phyloP scores from a whole-genome alignment of 2,329 filamentous ascomycete species.

The Mycosphaerelloides madeirae region DNA sequence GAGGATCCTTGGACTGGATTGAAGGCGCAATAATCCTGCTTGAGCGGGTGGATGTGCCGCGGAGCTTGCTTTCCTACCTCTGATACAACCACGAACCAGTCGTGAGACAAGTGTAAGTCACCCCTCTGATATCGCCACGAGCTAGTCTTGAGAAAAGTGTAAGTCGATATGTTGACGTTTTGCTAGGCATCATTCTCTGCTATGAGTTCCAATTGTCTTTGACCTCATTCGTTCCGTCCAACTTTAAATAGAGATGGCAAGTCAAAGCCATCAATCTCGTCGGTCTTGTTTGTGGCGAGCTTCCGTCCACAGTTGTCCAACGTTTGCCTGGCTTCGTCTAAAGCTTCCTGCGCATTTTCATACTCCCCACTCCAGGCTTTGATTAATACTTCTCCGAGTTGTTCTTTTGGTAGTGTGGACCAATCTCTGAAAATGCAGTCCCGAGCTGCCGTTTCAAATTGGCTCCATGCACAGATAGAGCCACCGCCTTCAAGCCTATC shows the following conservation, averaged over 20 bases:
- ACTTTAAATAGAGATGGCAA: neutral
- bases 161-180: too few relatives aligned
- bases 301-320: neutral
- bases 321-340: neutral
- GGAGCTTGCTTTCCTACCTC: too few relatives aligned
- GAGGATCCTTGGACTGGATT: conserved; percentile 62
- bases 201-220: too few relatives aligned
- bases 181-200: too few relatives aligned
- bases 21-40: conserved; percentile 34
- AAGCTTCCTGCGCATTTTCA: neutral
- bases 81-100: too few relatives aligned
- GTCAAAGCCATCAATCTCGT: neutral
- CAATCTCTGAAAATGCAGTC: neutral
- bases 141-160: too few relatives aligned
- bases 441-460: neutral
- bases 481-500: neutral
- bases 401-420: neutral
- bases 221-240: too few relatives aligned
- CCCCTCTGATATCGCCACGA: too few relatives aligned
- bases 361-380: neutral
- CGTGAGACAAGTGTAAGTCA: too few relatives aligned
- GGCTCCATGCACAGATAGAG: neutral
- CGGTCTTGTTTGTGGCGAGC: neutral
- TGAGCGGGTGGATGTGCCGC: too few relatives aligned
- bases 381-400: neutral